Evolutionary conservation across 306 rosid genomes (phyloP), one percentile per base, ranked within the genome.

Genomic region (Glycyrrhiza uralensis): DNA sequence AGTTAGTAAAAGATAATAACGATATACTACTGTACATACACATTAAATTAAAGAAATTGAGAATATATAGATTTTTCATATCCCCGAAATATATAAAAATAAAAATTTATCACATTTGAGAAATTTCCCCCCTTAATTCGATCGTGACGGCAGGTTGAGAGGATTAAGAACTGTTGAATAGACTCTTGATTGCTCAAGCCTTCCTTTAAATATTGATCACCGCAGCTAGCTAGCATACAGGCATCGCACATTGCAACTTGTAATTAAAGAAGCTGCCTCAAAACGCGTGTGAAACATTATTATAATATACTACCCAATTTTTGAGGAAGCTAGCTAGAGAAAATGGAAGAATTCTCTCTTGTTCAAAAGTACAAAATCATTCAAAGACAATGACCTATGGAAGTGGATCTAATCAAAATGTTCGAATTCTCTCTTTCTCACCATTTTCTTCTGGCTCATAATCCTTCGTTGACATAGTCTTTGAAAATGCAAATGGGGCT

Each of bases 331-430:
- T 2, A 15, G 5, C 45, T 12, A 35, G 4, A 35, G 75, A 68
- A 68, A 69, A 77, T 77, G 28, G 50, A 46, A 13, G 44, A 7
- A 23, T 15, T 75, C 18, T 65, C 3, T 26, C 4, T 66, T 11
- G 39, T 41, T 59, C 41, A 18, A 10, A 73, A 47, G 50, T 52
- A 67, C 45, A 61, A 74, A 46, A 69, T 44, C 69, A 74, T 80
- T 63, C 80, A 75, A 75, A 81, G 86, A 78, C 26, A 66, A 75
- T 66, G 86, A 75, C 79, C 7, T 57, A 6, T 12, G 58, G 63
- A 52, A 76, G 76, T 79, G 69, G 76, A 74, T 55, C 49, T 56
- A 66, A 58, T 62, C 17, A 54, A 67, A 42, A 66, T 20, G 59
- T 69, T 68, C 72, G 75, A 72, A 66, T 46, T 28, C 6, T 50